A percentile compares a stretch with the other conserved stretches of the same genome.
These are phyloP conservation scores for Phaeosphaeriaceae sp. DNA, from an alignment of 2,329 filamentous ascomycete species.

Conservation along the genomic window DNA sequence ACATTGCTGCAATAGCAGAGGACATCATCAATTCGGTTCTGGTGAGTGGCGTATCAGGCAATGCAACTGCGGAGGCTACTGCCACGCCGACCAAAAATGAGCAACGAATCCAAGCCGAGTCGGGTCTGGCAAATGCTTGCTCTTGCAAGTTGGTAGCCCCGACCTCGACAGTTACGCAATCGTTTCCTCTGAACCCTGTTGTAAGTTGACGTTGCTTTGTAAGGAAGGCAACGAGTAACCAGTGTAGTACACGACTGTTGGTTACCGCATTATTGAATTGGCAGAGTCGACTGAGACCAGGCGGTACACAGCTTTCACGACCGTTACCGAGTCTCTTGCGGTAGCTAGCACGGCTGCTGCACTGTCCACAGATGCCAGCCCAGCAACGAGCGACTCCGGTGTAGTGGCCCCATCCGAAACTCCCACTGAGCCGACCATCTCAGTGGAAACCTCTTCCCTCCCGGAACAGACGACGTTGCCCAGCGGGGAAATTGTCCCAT, in stretches of 20 bases:
- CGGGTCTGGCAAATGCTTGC: conserved; percentile 38
- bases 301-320: conserved; percentile 14
- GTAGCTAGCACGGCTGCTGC: not conserved
- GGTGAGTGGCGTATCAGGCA: conserved; percentile 20
- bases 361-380: not conserved
- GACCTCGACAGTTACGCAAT: conserved; percentile 35
- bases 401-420: not conserved
- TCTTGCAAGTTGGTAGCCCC: conserved; percentile 38
- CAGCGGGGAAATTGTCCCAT: not conserved
- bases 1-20: conserved; percentile 26
- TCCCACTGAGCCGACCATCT: not conserved
- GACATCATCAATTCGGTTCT: conserved; percentile 31
- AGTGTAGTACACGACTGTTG: conserved; percentile 22
- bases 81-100: conserved; percentile 11
- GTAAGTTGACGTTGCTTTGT: conserved; percentile 23
- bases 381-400: not conserved
- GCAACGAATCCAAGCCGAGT: conserved; percentile 23
- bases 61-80: conserved; percentile 9
- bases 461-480: not conserved
- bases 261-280: conserved; percentile 16
- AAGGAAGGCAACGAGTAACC: not conserved
- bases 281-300: conserved; percentile 15
- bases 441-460: not conserved
- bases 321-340: conserved; percentile 7
- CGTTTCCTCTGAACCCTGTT: conserved; percentile 28